Conservation (phyloP, 768 basidiomycete species). For the Mycena floridula region DNA sequence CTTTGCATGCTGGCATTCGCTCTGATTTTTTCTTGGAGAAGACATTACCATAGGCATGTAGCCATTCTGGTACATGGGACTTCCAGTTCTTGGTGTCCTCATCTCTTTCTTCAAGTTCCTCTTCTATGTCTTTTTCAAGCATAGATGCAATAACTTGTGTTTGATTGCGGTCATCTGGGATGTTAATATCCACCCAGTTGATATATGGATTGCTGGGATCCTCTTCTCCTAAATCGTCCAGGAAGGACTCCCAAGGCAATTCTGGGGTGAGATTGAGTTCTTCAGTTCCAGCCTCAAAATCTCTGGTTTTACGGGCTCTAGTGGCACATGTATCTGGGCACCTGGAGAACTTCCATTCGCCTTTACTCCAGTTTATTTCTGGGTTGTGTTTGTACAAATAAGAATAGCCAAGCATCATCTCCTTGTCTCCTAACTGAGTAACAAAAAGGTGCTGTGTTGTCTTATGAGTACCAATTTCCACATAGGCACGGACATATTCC, state of each 20-base stretch:
- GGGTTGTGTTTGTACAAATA: constrained; percentile 2
- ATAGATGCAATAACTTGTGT: neutral
- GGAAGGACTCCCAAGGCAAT: neutral
- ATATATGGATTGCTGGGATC: neutral
- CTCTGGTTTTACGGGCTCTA: neutral
- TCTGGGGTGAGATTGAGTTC: neutral
- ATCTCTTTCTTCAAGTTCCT: neutral
- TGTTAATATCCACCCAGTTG: constrained; percentile 1
- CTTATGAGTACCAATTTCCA: no score
- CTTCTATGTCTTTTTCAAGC: constrained; percentile 1
- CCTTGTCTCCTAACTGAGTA: no score
- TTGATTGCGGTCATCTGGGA: neutral
- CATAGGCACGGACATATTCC: no score
- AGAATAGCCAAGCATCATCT: no score
- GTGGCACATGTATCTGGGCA: constrained; percentile 3
- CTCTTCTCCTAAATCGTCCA: neutral
- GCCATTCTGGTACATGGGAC: constrained; percentile 13
- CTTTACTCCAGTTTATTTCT: constrained; percentile 1
- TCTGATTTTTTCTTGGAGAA: constrained; percentile 19
- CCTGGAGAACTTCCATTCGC: constrained; percentile 4
- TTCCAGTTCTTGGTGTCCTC: constrained; percentile 5
- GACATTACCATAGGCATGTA: constrained; percentile 15
- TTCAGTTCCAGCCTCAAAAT: neutral
- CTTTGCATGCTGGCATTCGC: constrained; percentile 16
- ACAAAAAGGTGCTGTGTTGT: no score